Conservation (phyloP, 1,284 basidiomycete genomes). For the Singerocomus inundabilis region DNA sequence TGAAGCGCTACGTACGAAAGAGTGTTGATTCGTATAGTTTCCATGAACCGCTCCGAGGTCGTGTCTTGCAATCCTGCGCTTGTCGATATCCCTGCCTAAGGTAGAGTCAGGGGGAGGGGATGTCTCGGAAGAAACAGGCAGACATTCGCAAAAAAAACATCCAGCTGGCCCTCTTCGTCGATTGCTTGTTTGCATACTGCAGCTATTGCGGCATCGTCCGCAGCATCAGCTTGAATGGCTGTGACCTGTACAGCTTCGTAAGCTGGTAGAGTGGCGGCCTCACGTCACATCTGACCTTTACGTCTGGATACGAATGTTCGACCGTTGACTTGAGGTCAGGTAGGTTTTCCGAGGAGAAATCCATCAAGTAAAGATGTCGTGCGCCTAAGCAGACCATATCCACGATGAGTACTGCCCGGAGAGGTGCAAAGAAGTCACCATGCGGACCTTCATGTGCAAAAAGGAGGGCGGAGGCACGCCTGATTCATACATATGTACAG, state of each 20-base stretch:
- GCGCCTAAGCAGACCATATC: slow-evolving; percentile 57
- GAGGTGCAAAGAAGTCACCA: neutral
- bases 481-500: slow-evolving; percentile 27
- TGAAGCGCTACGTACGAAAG: slow-evolving; percentile 60
- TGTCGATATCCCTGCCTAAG: slow-evolving; percentile 64
- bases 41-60: slow-evolving; percentile 67
- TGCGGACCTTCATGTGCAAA: slow-evolving; percentile 79
- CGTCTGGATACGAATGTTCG: slow-evolving; percentile 67
- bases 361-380: slow-evolving; percentile 80
- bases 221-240: slow-evolving; percentile 75
- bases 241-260: slow-evolving; percentile 54
- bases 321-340: slow-evolving; percentile 71
- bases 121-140: slow-evolving; percentile 20
- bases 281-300: slow-evolving; percentile 54
- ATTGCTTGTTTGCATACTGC: slow-evolving; percentile 71
- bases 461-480: slow-evolving; percentile 72
- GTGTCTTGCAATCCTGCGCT: slow-evolving; percentile 51
- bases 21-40: slow-evolving; percentile 78
- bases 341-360: slow-evolving; percentile 72
- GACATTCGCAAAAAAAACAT: slow-evolving; percentile 95
- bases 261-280: slow-evolving; percentile 5
- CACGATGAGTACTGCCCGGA: slow-evolving; percentile 3
- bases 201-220: slow-evolving; percentile 73
- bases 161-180: slow-evolving; percentile 79
- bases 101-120: slow-evolving; percentile 7